Conservation (phyloP, 805 yeast genomes). For the Candida adriatica region DNA sequence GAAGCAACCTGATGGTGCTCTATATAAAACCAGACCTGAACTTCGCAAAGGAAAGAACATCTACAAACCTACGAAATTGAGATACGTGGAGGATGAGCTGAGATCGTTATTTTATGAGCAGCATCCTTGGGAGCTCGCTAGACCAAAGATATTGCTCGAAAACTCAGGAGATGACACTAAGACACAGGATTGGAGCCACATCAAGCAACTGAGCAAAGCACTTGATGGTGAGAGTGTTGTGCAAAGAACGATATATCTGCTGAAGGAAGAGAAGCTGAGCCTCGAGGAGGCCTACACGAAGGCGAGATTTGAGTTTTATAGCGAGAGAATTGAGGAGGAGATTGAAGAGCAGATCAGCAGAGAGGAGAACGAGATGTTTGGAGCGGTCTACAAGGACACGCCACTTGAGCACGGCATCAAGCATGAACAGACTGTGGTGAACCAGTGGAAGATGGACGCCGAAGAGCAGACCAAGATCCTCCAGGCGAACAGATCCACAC, state of each 20-base stretch:
- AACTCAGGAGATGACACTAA: conserved; percentile 51
- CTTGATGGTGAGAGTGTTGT: conserved; percentile 89
- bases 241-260: conserved; percentile 59
- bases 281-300: conserved; percentile 67
- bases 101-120: conserved; percentile 80
- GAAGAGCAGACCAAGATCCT: conserved; percentile 41
- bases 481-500: conserved; percentile 12
- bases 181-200: conserved; percentile 66
- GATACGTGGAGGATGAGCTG: conserved; percentile 59
- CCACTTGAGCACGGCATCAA: conserved; percentile 61
- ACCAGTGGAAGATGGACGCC: conserved; percentile 70
- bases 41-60: conserved; percentile 9
- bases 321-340: conserved; percentile 78
- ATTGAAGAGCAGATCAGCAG: conserved; percentile 59
- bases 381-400: conserved; percentile 62
- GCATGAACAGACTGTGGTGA: conserved; percentile 64
- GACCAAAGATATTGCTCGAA: conserved; percentile 81
- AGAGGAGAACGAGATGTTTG: conserved; percentile 85
- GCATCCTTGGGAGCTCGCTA: conserved; percentile 97
- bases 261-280: conserved; percentile 29
- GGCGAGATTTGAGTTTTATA: conserved; percentile 84
- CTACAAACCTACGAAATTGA: conserved; percentile 18
- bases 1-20: conserved; percentile 13
- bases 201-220: conserved; percentile 65
- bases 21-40: conserved; percentile 28